Conservation (phyloP, 1,139 yeast species). For the Blastobotrys illinoisensis region DNA sequence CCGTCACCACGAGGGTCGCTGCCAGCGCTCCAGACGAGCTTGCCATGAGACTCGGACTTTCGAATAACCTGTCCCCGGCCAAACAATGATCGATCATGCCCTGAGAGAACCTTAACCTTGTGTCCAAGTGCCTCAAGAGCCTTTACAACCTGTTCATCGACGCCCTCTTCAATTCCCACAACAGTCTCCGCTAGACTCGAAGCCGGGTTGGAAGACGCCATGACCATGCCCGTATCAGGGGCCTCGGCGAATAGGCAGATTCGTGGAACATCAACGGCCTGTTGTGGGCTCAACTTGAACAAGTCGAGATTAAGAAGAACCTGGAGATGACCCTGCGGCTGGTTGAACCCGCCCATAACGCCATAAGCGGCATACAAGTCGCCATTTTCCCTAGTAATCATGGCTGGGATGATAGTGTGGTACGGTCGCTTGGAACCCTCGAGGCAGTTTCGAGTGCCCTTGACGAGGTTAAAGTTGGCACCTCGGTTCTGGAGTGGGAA, state of each 20-base stretch:
- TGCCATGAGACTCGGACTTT: slow-evolving; percentile 32
- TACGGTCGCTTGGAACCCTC: slow-evolving; percentile 74
- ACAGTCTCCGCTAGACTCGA: slow-evolving; percentile 36
- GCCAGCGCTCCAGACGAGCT: slow-evolving; percentile 59
- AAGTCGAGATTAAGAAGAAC: slow-evolving; percentile 61
- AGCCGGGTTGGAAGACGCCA: slow-evolving; percentile 65
- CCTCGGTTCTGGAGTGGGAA: slow-evolving; percentile 76
- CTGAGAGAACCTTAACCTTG: slow-evolving; percentile 41
- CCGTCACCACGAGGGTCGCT: slow-evolving; percentile 82
- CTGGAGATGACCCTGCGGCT: slow-evolving; percentile 82
- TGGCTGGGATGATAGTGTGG: slow-evolving; percentile 81
- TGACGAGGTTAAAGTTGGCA: slow-evolving; percentile 60
- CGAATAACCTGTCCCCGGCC: slow-evolving; percentile 73
- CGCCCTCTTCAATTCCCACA: slow-evolving; percentile 65
- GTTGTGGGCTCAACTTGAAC: slow-evolving; percentile 66
- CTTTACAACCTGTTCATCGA: slow-evolving; percentile 40
- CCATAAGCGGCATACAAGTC: slow-evolving; percentile 66
- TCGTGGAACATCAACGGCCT: slow-evolving; percentile 72
- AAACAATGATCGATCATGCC: slow-evolving; percentile 43
- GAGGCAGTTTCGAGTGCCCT: slow-evolving; percentile 52
- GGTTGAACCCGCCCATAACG: slow-evolving; percentile 87
- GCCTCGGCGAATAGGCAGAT: slow-evolving; percentile 54
- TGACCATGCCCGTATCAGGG: slow-evolving; percentile 45
- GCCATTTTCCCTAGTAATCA: slow-evolving; percentile 46
- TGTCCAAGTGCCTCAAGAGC: slow-evolving; percentile 55